Percentiles rank a stretch among this genome's conserved stretches.
Evolutionary conservation across 2,329 filamentous ascomycete species (phyloP).

Genomic region (Volutella citrinella): DNA sequence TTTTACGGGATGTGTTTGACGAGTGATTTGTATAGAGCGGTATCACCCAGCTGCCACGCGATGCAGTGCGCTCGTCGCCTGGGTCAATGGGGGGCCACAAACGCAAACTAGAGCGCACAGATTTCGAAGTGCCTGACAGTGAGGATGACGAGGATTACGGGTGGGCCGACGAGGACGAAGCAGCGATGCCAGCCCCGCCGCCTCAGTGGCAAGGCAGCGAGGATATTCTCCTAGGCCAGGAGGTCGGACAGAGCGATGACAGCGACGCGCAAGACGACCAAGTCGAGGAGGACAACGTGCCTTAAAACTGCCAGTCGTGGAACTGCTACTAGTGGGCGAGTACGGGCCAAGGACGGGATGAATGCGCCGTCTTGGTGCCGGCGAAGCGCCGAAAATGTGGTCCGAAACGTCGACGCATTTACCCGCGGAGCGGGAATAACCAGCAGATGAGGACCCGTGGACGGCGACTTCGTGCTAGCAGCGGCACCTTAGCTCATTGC

Average conservation of each 20-base stretch:
- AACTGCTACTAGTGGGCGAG: too few species aligned
- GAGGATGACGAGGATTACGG: slow-evolving; percentile 70
- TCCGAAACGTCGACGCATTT: slow-evolving; percentile 15
- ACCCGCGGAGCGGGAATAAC: slow-evolving; percentile 16
- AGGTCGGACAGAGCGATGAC: slow-evolving; percentile 35
- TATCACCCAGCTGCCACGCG: slow-evolving; percentile 39
- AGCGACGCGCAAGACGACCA: slow-evolving; percentile 13
- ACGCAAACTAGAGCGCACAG: slow-evolving; percentile 60
- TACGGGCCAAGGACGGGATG: too few species aligned
- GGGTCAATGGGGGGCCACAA: slow-evolving; percentile 48
- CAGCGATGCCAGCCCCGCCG: slow-evolving; percentile 56
- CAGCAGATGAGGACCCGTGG: slow-evolving; percentile 15
- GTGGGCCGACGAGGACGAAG: slow-evolving; percentile 66
- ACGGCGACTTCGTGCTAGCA: too few species aligned
- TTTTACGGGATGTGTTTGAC: too few species aligned
- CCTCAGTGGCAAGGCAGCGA: slow-evolving; percentile 68
- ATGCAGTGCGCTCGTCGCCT: slow-evolving; percentile 34
- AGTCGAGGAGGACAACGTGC: slow-evolving; percentile 15
- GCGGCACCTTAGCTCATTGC: slow-evolving; percentile 15
- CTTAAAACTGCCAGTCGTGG: too few species aligned
- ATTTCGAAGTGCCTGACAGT: slow-evolving; percentile 58
- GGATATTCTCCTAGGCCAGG: slow-evolving; percentile 54
- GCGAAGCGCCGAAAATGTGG: slow-evolving; percentile 28
- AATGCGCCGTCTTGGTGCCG: slow-evolving; percentile 24
- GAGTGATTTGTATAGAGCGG: too few species aligned